A percentile compares a stretch with the other conserved stretches of the same genome.
These are phyloP conservation scores for Colletotrichum sp. DNA, from an alignment of 2,329 filamentous ascomycete species.

Conservation along the genomic window DNA sequence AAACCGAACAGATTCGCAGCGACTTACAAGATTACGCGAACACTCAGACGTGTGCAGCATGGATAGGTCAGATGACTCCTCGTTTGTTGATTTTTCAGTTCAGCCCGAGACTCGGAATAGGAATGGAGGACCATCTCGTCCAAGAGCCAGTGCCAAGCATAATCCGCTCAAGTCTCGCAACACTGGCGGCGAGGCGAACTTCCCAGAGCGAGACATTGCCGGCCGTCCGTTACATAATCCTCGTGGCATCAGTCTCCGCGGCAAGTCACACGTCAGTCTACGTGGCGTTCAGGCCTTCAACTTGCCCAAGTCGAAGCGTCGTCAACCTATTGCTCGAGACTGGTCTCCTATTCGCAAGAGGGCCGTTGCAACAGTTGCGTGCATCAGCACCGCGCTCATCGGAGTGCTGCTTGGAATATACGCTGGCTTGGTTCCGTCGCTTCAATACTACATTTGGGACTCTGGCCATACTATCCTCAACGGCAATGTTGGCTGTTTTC, in stretches of 20 bases:
- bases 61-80: conserved; percentile 18
- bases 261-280: conserved; percentile 60
- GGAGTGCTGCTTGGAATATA: conserved; percentile 78
- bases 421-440: conserved; percentile 77
- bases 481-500: conserved; percentile 76
- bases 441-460: conserved; percentile 79
- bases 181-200: conserved; percentile 23
- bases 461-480: conserved; percentile 70
- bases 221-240: conserved; percentile 29
- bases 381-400: conserved; percentile 74
- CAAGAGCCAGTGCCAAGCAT: conserved; percentile 9
- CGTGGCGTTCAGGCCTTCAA: conserved; percentile 55
- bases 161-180: background rate
- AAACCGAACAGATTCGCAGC: background rate
- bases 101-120: conserved; percentile 12
- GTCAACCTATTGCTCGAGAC: conserved; percentile 73
- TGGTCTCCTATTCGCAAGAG: conserved; percentile 73
- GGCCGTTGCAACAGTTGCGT: conserved; percentile 71
- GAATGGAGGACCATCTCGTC: conserved; percentile 20
- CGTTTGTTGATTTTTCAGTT: conserved; percentile 16
- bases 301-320: conserved; percentile 58
- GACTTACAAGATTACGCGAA: background rate
- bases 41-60: conserved; percentile 6
- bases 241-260: conserved; percentile 49
- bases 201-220: conserved; percentile 29